A percentile compares a stretch with the other conserved stretches of the same genome.
Conservation (phyloP, 2,329 filamentous ascomycete species). For the Fusarium haematococcum region DNA sequence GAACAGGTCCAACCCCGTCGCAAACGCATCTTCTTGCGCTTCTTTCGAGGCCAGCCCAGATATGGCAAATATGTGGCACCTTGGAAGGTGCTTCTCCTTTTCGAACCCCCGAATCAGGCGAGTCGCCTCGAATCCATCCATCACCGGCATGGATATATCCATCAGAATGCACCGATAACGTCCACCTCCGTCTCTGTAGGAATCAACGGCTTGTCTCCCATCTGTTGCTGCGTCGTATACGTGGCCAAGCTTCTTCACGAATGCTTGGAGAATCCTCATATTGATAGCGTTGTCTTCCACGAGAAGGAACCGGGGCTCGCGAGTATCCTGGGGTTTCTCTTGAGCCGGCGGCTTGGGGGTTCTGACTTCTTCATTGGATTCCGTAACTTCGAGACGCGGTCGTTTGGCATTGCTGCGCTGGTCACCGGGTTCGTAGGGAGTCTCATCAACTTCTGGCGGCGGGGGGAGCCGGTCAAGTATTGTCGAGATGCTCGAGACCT, state of each 20-base stretch:
- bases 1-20: constrained; percentile 66
- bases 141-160: constrained; percentile 70
- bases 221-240: constrained; percentile 47
- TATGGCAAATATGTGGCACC: constrained; percentile 63
- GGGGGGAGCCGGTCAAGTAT: constrained; percentile 5
- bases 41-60: constrained; percentile 64
- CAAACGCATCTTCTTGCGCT: constrained; percentile 65
- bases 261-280: constrained; percentile 48
- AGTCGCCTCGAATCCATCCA: constrained; percentile 66
- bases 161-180: constrained; percentile 52
- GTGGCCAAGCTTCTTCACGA: constrained; percentile 50
- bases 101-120: constrained; percentile 63
- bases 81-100: constrained; percentile 52
- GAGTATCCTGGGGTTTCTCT: background rate
- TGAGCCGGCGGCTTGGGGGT: background rate
- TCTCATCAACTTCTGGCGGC: background rate
- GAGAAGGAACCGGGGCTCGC: constrained; percentile 45
- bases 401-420: background rate
- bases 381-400: background rate
- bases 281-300: constrained; percentile 59
- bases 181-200: constrained; percentile 37
- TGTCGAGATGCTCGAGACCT: constrained; percentile 26
- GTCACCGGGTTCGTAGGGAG: background rate
- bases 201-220: constrained; percentile 50
- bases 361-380: background rate